These are phyloP conservation scores for Thymus mandschuricus DNA, from an alignment of 257 asterid genomes.

Conservation along the genomic window DNA sequence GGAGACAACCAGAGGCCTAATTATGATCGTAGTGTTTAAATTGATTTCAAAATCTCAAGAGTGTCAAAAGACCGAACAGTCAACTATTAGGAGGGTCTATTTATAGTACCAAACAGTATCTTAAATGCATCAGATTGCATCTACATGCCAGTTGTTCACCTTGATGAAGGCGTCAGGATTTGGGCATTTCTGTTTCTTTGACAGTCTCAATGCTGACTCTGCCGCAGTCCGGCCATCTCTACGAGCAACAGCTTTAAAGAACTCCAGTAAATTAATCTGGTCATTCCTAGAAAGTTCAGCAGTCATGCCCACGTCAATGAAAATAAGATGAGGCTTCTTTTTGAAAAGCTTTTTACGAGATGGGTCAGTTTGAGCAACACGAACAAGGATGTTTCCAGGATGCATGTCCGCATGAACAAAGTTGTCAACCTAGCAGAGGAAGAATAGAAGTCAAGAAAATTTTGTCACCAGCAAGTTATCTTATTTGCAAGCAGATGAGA, in stretches of 20 bases:
- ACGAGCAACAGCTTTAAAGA: conserved; percentile 76
- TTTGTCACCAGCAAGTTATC: conserved; percentile 5
- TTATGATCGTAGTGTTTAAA: too few species aligned
- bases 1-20: too few species aligned
- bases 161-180: conserved; percentile 71
- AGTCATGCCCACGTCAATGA: conserved; percentile 88
- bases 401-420: conserved; percentile 90
- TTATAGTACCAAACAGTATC: conserved; percentile 16
- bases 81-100: conserved; percentile 8
- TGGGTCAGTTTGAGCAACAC: conserved; percentile 48
- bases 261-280: conserved; percentile 58
- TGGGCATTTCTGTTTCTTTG: conserved; percentile 79
- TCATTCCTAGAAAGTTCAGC: conserved; percentile 78
- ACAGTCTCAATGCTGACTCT: conserved; percentile 56
- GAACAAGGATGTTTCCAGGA: conserved; percentile 88
- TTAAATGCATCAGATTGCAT: conserved; percentile 13
- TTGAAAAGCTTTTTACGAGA: conserved; percentile 63
- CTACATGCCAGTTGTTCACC: conserved; percentile 43
- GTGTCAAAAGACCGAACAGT: conserved; percentile 8
- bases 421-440: conserved; percentile 70
- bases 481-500: not conserved
- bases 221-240: conserved; percentile 84
- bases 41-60: not conserved
- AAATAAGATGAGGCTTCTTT: conserved; percentile 70
- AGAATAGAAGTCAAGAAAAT: conserved; percentile 20